These are phyloP conservation scores for Isabelozyma pseudorhagii DNA, from an alignment of 805 yeast genomes.

Conservation along the genomic window DNA sequence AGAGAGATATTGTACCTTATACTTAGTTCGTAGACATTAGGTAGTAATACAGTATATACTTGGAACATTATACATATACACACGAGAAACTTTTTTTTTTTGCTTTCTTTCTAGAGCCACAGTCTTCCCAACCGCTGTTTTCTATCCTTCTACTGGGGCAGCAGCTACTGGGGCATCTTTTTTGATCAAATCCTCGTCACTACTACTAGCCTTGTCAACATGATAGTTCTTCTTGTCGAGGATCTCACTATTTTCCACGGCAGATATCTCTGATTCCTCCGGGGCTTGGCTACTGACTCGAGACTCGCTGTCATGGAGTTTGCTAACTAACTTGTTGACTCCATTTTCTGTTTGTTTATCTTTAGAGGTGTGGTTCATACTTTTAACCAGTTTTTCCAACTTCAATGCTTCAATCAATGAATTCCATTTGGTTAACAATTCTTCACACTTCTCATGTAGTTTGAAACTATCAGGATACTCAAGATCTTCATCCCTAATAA, in stretches of 20 bases:
- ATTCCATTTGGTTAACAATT: slow-evolving; percentile 42
- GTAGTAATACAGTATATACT: not conserved
- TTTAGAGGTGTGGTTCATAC: not conserved
- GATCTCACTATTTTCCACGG: slow-evolving; percentile 5
- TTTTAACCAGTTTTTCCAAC: slow-evolving; percentile 20
- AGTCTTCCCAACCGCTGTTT: not conserved
- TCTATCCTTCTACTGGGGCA: slow-evolving; percentile 3
- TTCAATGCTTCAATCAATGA: slow-evolving; percentile 32
- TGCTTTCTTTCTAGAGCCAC: not conserved
- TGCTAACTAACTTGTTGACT: not conserved
- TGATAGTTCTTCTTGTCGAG: not conserved
- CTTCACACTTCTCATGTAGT: slow-evolving; percentile 43
- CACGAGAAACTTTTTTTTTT: too few species aligned
- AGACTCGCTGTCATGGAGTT: not conserved
- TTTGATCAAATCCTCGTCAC: slow-evolving; percentile 2
- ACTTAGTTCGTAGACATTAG: not conserved
- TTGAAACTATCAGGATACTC: slow-evolving; percentile 43
- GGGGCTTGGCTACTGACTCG: slow-evolving; percentile 5
- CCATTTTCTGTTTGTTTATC: not conserved
- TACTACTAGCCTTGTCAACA: not conserved
- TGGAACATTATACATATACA: not conserved
- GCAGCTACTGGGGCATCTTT: slow-evolving; percentile 6
- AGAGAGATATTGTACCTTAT: not conserved
- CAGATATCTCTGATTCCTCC: slow-evolving; percentile 11
- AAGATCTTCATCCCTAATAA: slow-evolving; percentile 36